A percentile compares a stretch with the other conserved stretches of the same genome.
Evolutionary conservation across 2,329 filamentous ascomycete genomes (phyloP).

Genomic region (Stemphylium lycopersici): DNA sequence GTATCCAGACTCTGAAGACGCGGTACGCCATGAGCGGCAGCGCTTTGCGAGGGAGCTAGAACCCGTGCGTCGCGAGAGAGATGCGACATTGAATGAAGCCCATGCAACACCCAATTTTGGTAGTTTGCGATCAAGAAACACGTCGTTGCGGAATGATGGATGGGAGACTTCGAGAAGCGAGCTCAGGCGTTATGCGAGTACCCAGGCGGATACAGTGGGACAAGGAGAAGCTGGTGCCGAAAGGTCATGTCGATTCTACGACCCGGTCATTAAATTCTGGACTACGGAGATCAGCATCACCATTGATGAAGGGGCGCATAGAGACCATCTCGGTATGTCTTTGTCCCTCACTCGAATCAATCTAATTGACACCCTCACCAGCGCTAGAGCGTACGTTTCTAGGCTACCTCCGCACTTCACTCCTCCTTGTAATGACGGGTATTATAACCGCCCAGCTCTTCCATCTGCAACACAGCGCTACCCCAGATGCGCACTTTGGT

Average conservation of each 20-base stretch:
- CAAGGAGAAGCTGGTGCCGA: not conserved
- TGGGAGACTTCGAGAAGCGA: slow-evolving; percentile 8
- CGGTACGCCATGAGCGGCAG: slow-evolving; percentile 23
- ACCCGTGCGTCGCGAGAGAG: not conserved
- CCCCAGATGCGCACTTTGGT: slow-evolving; percentile 57
- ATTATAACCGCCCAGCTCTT: slow-evolving; percentile 72
- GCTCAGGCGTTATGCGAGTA: slow-evolving; percentile 6
- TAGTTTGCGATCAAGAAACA: slow-evolving; percentile 11
- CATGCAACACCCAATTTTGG: not conserved
- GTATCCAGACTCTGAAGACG: slow-evolving; percentile 29
- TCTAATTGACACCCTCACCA: slow-evolving; percentile 42
- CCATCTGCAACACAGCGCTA: slow-evolving; percentile 59
- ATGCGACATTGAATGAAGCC: not conserved
- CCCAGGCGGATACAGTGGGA: slow-evolving; percentile 3
- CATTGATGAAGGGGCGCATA: slow-evolving; percentile 57
- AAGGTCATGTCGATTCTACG: slow-evolving; percentile 42
- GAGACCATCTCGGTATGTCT: slow-evolving; percentile 63
- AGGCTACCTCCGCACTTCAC: slow-evolving; percentile 72
- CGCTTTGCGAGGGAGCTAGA: slow-evolving; percentile 26
- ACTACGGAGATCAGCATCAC: slow-evolving; percentile 56
- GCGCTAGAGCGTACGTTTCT: slow-evolving; percentile 78
- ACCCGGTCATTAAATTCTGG: slow-evolving; percentile 55
- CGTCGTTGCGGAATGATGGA: not conserved
- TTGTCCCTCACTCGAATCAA: not conserved
- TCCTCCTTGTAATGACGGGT: slow-evolving; percentile 71